phyloP scores from a whole-genome alignment of 176 grass and related monocot species.

The Triticum turgidum region DNA sequence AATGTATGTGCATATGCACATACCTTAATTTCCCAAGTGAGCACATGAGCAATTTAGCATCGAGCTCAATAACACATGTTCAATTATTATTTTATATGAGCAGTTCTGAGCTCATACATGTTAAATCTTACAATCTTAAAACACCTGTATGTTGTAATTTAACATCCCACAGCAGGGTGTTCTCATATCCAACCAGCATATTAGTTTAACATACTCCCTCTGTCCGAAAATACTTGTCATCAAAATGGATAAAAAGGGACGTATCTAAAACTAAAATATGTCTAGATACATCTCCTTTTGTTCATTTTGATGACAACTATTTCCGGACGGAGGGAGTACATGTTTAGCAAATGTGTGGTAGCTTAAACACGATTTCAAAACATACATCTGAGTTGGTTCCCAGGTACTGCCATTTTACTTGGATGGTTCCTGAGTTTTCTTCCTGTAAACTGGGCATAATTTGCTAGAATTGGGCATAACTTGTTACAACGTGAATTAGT shows the following conservation, averaged over 20 bases:
- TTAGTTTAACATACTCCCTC: neutral
- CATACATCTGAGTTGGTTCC: neutral
- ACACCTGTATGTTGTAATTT: neutral
- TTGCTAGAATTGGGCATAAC: neutral
- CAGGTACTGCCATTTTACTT: neutral
- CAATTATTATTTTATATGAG: neutral
- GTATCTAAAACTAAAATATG: too few relatives aligned
- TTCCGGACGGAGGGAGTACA: too few relatives aligned
- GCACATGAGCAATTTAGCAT: neutral
- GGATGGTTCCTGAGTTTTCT: neutral
- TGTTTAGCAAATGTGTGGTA: constrained; percentile 7
- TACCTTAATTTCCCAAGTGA: neutral
- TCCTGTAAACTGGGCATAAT: neutral
- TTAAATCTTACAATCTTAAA: neutral
- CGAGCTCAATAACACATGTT: neutral
- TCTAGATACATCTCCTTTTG: too few relatives aligned
- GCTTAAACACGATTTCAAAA: neutral
- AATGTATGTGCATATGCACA: neutral
- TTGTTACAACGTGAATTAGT: neutral
- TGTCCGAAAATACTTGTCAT: too few relatives aligned
- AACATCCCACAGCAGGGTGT: neutral
- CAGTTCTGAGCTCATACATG: neutral
- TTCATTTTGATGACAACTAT: too few relatives aligned
- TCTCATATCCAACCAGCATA: neutral
- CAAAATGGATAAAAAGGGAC: too few relatives aligned